Evolutionary conservation across 2,329 filamentous ascomycete species (phyloP), one percentile per base, ranked within the genome.

Genomic region (Ascosphaera acerosa): DNA sequence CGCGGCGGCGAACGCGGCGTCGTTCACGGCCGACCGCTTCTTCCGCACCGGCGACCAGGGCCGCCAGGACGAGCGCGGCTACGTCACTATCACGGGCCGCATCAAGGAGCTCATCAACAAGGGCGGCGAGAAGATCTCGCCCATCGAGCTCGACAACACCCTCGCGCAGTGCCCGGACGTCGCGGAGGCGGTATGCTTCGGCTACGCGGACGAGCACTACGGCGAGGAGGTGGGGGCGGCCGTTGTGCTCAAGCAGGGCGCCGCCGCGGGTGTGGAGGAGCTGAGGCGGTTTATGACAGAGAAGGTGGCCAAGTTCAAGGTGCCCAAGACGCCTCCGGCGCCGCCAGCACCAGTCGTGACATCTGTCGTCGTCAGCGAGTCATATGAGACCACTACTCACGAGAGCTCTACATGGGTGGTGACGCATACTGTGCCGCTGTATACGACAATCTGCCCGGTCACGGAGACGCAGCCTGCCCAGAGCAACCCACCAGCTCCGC

Each of bases 71-170:
- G 55, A 66, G 35, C 76, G 87, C 41, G 76, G 77, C 36, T 89
- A 87, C 46, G 57, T 90, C 7, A 62, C 76, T 44, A 84, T 90
- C 51, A 89, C 80, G 0, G 80, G 80, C n/a, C 64, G 80, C 32
- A 89, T 89, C 55, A 90, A 90, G 61, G 80, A 90, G 53, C 60
- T 90, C 32, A 89, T 90, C 59, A 57, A 89, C 54, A 82, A 84
- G 53, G 77, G 75, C 33, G 78, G 78, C 36, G 78, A 89, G 57
- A 87, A 87, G 58, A 87, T 89, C 47, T 76, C 70, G 40, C 78
- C 80, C 1, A 82, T 87, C 33, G 78, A 89, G 54, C 60, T 89
- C 19, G 78, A 89, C 52, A 87, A 89, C 41, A 67, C 76, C 9
- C 57, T 89, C 17, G 62, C 72, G n/a, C 63, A 73, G 34, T 67